Conservation (phyloP, 495 filamentous ascomycete species). For the Talaromyces liani region DNA sequence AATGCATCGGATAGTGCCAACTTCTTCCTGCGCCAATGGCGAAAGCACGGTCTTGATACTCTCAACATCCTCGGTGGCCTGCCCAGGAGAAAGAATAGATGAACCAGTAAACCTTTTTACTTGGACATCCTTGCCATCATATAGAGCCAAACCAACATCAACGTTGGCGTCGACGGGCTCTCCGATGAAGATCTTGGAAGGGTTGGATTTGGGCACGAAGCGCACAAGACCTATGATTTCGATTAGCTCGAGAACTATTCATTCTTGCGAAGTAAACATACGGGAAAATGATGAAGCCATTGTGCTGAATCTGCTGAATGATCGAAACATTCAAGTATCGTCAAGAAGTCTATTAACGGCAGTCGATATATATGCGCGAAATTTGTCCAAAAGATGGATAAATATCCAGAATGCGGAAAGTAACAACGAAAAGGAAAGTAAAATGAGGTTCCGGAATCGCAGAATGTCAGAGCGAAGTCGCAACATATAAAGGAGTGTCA, state of each 20-base stretch:
- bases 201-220: constrained; percentile 47
- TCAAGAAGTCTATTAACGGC: background rate
- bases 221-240: constrained; percentile 45
- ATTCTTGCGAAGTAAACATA: constrained; percentile 12
- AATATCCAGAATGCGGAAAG: background rate
- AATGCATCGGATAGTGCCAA: constrained; percentile 56
- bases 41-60: constrained; percentile 47
- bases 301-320: constrained; percentile 16
- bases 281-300: constrained; percentile 39
- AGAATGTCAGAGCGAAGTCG: background rate
- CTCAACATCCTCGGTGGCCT: constrained; percentile 39
- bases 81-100: constrained; percentile 46
- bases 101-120: constrained; percentile 47
- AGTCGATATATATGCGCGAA: background rate
- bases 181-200: constrained; percentile 45
- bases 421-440: background rate
- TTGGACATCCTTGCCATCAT: constrained; percentile 45
- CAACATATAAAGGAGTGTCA: background rate
- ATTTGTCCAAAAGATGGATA: background rate
- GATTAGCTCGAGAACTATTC: background rate
- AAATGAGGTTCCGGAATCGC: background rate
- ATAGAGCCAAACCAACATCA: constrained; percentile 48
- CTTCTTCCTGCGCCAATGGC: constrained; percentile 39
- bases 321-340: background rate
- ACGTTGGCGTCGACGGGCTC: constrained; percentile 45